These are phyloP conservation scores for Tulasnella sp. DNA, from an alignment of 768 basidiomycete genomes.

Conservation along the genomic window DNA sequence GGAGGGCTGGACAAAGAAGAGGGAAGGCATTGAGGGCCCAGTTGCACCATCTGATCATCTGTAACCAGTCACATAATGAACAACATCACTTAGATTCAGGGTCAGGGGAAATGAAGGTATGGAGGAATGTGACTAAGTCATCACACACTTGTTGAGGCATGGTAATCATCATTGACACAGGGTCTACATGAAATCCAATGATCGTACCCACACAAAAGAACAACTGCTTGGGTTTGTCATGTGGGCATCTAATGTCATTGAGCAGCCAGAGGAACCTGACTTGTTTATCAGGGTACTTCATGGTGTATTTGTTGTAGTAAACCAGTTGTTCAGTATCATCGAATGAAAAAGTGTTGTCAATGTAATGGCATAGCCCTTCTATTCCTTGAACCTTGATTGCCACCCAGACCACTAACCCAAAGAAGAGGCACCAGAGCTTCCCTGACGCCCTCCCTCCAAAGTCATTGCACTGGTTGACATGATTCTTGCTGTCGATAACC, in stretches of 20 bases:
- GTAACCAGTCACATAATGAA: slow-evolving; percentile 24
- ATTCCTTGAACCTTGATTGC: slow-evolving; percentile 22
- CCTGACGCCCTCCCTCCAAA: slow-evolving; percentile 28
- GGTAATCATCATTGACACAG: slow-evolving; percentile 27
- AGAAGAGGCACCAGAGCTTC: slow-evolving; percentile 27
- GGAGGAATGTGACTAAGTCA: slow-evolving; percentile 22
- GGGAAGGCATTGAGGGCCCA: slow-evolving; percentile 36
- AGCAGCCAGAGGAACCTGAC: slow-evolving; percentile 30
- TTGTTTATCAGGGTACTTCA: slow-evolving; percentile 28
- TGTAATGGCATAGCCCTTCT: slow-evolving; percentile 25
- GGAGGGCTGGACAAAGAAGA: slow-evolving; percentile 26
- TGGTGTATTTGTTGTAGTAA: slow-evolving; percentile 28
- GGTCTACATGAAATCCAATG: slow-evolving; percentile 34
- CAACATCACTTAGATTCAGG: neutral
- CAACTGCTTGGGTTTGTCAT: slow-evolving; percentile 33
- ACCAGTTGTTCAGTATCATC: slow-evolving; percentile 21
- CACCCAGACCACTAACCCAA: slow-evolving; percentile 32
- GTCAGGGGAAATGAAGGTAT: slow-evolving; percentile 2
- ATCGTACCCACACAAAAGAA: slow-evolving; percentile 28
- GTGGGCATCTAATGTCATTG: slow-evolving; percentile 33
- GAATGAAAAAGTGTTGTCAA: slow-evolving; percentile 29
- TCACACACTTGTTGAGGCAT: slow-evolving; percentile 19
- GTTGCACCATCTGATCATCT: slow-evolving; percentile 31
- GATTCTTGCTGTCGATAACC: slow-evolving; percentile 21
- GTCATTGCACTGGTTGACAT: slow-evolving; percentile 29